Conservation (phyloP, 192 early-diverging fungal genomes). For the Rhizophagus sp. region DNA sequence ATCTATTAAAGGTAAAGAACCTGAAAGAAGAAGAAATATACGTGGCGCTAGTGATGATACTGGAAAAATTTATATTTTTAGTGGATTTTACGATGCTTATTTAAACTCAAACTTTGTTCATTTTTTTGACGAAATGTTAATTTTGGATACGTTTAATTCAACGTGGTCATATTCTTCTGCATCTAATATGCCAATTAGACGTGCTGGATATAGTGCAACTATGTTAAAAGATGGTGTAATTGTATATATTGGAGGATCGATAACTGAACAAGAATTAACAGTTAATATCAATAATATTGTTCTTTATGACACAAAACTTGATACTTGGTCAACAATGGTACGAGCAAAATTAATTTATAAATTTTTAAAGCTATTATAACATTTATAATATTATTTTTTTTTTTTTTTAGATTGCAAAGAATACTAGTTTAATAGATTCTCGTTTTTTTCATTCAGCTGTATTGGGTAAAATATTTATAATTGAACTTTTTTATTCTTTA, state of each 20-base stretch:
- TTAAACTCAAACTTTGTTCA: neutral
- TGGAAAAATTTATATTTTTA: conserved; percentile 10
- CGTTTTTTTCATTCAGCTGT: neutral
- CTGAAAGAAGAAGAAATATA: neutral
- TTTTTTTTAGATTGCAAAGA: neutral
- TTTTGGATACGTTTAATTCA: neutral
- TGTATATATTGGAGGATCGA: neutral
- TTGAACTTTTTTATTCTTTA: too few species aligned
- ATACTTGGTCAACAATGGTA: neutral
- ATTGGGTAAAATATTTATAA: neutral
- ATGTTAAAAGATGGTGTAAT: neutral
- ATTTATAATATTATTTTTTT: too few species aligned
- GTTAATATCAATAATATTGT: neutral
- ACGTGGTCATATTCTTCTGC: neutral
- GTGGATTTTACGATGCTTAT: neutral
- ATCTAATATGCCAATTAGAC: neutral
- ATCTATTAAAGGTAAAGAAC: neutral
- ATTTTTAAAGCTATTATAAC: neutral
- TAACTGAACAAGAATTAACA: neutral
- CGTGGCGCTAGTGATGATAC: neutral
- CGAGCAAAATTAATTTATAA: neutral
- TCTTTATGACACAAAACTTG: neutral
- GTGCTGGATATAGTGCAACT: neutral
- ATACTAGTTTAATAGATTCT: neutral
- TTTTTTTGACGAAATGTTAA: neutral